These are phyloP conservation scores for Rhizopogon salebrosus DNA, from an alignment of 768 basidiomycete species.

Conservation along the genomic window DNA sequence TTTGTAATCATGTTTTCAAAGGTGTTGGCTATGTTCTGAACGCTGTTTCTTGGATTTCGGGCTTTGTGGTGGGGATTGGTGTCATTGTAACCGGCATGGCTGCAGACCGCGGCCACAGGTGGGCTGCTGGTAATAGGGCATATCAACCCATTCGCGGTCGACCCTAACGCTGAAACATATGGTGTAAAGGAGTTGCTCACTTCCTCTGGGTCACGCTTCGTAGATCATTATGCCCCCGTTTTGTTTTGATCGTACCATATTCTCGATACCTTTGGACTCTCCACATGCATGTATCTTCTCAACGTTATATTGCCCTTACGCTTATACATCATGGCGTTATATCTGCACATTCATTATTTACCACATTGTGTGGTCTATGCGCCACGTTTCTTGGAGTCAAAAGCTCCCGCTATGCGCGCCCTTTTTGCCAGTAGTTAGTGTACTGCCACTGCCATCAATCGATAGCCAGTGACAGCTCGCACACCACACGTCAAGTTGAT, in stretches of 20 bases:
- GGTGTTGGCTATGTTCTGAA: constrained; percentile 59
- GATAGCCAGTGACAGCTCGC: too few species aligned
- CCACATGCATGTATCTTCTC: neutral
- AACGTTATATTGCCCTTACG: neutral
- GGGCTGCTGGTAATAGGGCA: constrained; percentile 75
- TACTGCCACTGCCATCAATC: too few species aligned
- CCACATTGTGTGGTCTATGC: too few species aligned
- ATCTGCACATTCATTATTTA: too few species aligned
- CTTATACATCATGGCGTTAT: neutral
- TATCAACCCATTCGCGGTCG: constrained; percentile 38
- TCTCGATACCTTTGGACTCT: neutral
- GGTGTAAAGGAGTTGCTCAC: neutral
- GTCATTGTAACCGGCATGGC: constrained; percentile 60
- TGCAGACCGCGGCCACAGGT: constrained; percentile 43
- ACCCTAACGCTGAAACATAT: constrained; percentile 1
- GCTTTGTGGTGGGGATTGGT: constrained; percentile 44
- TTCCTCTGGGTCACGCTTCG: neutral
- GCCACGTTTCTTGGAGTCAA: too few species aligned
- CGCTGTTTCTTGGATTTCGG: constrained; percentile 55
- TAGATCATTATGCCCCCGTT: neutral
- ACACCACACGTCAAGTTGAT: too few species aligned
- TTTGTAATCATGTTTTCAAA: constrained; percentile 23
- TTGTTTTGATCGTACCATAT: neutral
- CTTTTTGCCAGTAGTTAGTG: too few species aligned
- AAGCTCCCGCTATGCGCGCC: too few species aligned